Base-by-base conservation (phyloP, 1,284 basidiomycete species). In the Pseudozyma sp. region DNA sequence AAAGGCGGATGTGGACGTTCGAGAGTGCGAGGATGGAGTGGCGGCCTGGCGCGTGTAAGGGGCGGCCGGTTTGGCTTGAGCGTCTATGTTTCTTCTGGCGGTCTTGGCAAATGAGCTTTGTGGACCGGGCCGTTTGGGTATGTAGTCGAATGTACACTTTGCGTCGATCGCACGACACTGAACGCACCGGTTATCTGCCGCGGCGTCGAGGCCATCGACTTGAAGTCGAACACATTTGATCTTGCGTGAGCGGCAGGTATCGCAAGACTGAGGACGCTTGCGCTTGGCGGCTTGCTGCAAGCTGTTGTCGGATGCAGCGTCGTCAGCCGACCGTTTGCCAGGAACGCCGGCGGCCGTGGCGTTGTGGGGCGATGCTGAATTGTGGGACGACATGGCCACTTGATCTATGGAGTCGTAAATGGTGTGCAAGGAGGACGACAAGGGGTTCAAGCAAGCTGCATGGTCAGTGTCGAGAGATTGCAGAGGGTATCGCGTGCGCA, bases 261-360 rank as follows among this genome's bases (percentile, higher is more conserved):
- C 75, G 49, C 75, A 80, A 24, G 75, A 73, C 42, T 78, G 73
- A 0, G 68, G 65, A 7, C 74, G 71, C 55, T 81, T 74, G 24
- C 67, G 66, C 37, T 74, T 74, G 34, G 54, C 61, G 10, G 58
- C 54, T 8, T 53, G 44, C 33, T 48, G 50, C 11, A 55, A 58
- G 48, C 46, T 37, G 10, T 51, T 17, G 24, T 71, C 62, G 40
- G 60, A 48, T 33, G 24, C 46, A 8, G 60, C 60, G 6, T 68
- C 60, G 47, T 63, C 52, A 31, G 46, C 52, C 34, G 56, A 39
- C 17, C 60, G 67, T 45, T 68, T 68, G 55, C 14, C 30, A 1
- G 34, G 30, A 5, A 63, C 56, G 17, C 39, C 24, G 53, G 56
- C 24, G 52, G 13, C 44, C 17, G 48, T 14, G 8, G 40, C 43